Evolutionary conservation across 768 basidiomycete species (phyloP).

Genomic region (Hortiboletus flavorubellus): DNA sequence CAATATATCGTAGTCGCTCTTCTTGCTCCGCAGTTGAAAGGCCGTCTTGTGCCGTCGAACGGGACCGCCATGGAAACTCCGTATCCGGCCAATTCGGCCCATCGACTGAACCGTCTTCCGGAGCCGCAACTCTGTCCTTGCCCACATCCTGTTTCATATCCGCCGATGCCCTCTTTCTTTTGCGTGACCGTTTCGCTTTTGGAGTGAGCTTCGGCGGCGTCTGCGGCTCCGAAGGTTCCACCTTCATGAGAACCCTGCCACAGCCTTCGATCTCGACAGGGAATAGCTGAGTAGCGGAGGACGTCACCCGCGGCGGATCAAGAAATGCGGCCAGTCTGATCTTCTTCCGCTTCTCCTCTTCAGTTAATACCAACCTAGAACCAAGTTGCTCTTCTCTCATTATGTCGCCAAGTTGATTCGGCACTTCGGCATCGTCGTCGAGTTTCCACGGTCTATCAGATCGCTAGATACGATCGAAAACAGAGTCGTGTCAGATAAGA

Average conservation of each 20-base stretch:
- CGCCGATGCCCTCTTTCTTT: slow-evolving; percentile 45
- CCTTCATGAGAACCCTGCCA: slow-evolving; percentile 68
- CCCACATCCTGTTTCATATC: slow-evolving; percentile 21
- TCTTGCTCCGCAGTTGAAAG: slow-evolving; percentile 51
- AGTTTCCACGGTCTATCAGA: slow-evolving; percentile 25
- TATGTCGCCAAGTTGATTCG: slow-evolving; percentile 10
- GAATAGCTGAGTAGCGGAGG: slow-evolving; percentile 42
- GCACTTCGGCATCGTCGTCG: slow-evolving; percentile 14
- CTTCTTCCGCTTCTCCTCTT: slow-evolving; percentile 65
- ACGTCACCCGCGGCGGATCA: slow-evolving; percentile 34
- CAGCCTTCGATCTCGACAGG: slow-evolving; percentile 65
- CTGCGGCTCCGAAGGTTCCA: slow-evolving; percentile 39
- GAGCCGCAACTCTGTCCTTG: slow-evolving; percentile 9
- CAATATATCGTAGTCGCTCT: slow-evolving; percentile 63
- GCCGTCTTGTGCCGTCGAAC: slow-evolving; percentile 53
- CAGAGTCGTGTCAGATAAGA: slow-evolving; percentile 8
- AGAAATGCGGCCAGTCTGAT: slow-evolving; percentile 69
- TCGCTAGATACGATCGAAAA: slow-evolving; percentile 16
- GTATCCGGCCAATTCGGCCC: slow-evolving; percentile 76
- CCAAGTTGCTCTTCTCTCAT: slow-evolving; percentile 10
- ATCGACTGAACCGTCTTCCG: slow-evolving; percentile 36
- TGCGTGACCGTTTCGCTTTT: slow-evolving; percentile 43
- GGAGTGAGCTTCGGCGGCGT: slow-evolving; percentile 26
- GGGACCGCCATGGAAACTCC: slow-evolving; percentile 74
- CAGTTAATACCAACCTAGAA: slow-evolving; percentile 30